A percentile compares a stretch with the other conserved stretches of the same genome.
Conservation (phyloP, 2,329 filamentous ascomycete species). For the Exserohilum turcica region DNA sequence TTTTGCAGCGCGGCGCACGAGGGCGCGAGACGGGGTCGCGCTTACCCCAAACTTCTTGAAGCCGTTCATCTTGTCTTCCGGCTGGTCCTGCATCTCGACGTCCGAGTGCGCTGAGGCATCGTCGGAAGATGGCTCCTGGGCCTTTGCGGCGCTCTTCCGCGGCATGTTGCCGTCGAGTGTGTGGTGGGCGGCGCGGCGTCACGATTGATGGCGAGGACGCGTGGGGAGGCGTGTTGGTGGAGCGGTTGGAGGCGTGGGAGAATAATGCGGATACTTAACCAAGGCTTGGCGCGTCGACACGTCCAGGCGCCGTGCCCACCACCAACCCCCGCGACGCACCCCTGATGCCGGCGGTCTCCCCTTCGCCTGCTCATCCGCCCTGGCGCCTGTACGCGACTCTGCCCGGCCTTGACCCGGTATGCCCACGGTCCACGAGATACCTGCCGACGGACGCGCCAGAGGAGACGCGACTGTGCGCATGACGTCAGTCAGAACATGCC, state of each 20-base stretch:
- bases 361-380: neutral
- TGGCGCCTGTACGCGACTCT: conserved; percentile 3
- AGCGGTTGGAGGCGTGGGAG: conserved; percentile 4
- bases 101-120: conserved; percentile 47
- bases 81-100: conserved; percentile 47
- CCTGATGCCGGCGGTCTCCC: neutral
- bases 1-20: conserved; percentile 1
- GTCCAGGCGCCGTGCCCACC: conserved; percentile 1
- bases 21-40: conserved; percentile 11
- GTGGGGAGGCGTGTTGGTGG: conserved; percentile 3
- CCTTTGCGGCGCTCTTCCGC: conserved; percentile 45
- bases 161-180: conserved; percentile 39
- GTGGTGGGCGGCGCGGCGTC: neutral
- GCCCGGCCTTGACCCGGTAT: neutral
- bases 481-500: conserved; percentile 4
- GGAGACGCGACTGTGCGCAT: conserved; percentile 2
- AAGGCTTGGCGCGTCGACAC: conserved; percentile 12
- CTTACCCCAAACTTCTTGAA: conserved; percentile 46
- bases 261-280: conserved; percentile 17
- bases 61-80: conserved; percentile 37
- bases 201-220: conserved; percentile 5
- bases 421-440: neutral
- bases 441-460: neutral
- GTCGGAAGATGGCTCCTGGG: conserved; percentile 41
- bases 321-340: conserved; percentile 1